A percentile compares a stretch with the other conserved stretches of the same genome.
These are phyloP conservation scores for Lyophyllum decastes DNA, from an alignment of 768 basidiomycete species.

Conservation along the genomic window DNA sequence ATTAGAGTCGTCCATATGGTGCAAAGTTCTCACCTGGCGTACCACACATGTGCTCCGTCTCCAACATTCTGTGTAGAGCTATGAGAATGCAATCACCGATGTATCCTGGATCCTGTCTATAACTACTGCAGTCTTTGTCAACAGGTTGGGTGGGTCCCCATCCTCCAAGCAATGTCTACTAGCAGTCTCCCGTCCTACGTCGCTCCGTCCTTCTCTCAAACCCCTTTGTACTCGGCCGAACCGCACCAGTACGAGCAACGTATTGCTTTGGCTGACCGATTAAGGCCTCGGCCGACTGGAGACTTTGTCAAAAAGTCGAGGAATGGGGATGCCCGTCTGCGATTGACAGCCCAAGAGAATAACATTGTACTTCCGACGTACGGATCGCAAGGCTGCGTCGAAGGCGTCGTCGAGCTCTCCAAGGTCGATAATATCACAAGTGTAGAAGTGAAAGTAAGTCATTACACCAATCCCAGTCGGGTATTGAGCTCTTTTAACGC, in stretches of 20 bases:
- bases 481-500: neutral
- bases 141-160: neutral
- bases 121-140: neutral
- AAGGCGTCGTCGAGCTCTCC: slow-evolving; percentile 55
- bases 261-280: slow-evolving; percentile 44
- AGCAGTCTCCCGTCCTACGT: slow-evolving; percentile 54
- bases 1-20: slow-evolving; percentile 15
- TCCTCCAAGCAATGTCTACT: slow-evolving; percentile 46
- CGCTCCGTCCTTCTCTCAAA: slow-evolving; percentile 33
- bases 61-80: neutral
- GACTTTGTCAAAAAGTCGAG: slow-evolving; percentile 63
- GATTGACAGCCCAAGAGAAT: slow-evolving; percentile 53
- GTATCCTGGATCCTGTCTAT: slow-evolving; percentile 1
- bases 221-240: slow-evolving; percentile 54
- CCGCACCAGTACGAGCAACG: slow-evolving; percentile 56
- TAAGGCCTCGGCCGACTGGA: slow-evolving; percentile 40
- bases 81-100: slow-evolving; percentile 5
- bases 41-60: slow-evolving; percentile 13
- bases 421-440: slow-evolving; percentile 57
- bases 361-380: slow-evolving; percentile 57
- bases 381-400: slow-evolving; percentile 48
- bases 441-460: slow-evolving; percentile 63
- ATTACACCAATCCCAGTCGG: neutral
- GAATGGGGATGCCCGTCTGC: slow-evolving; percentile 51
- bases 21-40: slow-evolving; percentile 18